phyloP scores from a whole-genome alignment of 2,329 filamentous ascomycete species.

The Aspergillus glaucus region DNA sequence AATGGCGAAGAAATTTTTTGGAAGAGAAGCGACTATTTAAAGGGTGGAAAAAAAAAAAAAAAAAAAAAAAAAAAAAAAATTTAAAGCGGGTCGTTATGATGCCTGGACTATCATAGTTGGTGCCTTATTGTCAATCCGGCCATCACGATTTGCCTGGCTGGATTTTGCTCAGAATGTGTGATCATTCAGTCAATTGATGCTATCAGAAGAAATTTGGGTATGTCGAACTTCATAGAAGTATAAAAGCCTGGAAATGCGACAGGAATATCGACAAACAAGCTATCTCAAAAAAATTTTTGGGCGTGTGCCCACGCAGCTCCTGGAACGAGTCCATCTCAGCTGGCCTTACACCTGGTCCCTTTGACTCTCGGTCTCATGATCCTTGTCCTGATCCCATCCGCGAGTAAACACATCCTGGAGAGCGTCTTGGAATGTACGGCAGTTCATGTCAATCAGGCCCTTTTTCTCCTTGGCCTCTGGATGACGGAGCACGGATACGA shows the following conservation, averaged over 20 bases:
- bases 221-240: background rate
- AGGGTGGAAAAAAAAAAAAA: background rate
- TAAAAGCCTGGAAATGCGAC: background rate
- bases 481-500: slow-evolving; percentile 60
- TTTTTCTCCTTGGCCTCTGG: slow-evolving; percentile 60
- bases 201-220: background rate
- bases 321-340: background rate
- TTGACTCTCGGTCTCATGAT: slow-evolving; percentile 15
- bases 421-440: slow-evolving; percentile 57
- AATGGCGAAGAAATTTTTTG: background rate
- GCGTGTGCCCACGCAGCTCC: background rate
- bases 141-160: background rate
- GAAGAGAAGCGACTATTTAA: background rate
- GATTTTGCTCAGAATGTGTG: no score
- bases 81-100: slow-evolving; percentile 1
- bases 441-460: slow-evolving; percentile 61
- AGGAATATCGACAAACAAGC: background rate
- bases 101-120: background rate
- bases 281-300: background rate
- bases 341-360: background rate
- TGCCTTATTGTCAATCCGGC: slow-evolving; percentile 5
- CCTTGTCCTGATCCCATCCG: slow-evolving; percentile 37
- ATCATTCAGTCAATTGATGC: no score
- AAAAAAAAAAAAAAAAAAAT: background rate
- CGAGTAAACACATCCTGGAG: slow-evolving; percentile 56